A percentile compares a stretch with the other conserved stretches of the same genome.
These are phyloP conservation scores for Ailanthus altissimus DNA, from an alignment of 345 rosid species.

Conservation along the genomic window DNA sequence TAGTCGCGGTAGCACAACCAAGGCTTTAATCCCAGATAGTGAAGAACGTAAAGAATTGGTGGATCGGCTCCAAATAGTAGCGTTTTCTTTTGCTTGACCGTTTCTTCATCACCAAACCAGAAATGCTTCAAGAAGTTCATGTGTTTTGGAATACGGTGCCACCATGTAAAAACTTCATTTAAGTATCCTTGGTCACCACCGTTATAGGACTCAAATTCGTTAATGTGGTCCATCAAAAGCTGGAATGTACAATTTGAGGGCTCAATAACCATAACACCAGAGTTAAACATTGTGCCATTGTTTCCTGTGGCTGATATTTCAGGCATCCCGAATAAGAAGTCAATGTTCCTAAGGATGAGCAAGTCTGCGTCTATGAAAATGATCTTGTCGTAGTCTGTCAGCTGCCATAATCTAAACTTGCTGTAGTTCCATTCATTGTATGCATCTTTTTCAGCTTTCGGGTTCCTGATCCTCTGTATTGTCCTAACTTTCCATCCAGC, in stretches of 20 bases:
- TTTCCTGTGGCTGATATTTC: conserved; percentile 87
- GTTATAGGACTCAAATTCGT: conserved; percentile 83
- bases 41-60: conserved; percentile 81
- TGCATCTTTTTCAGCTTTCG: conserved; percentile 93
- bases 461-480: conserved; percentile 86
- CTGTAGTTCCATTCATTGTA: conserved; percentile 99
- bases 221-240: conserved; percentile 79
- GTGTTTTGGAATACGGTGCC: conserved; percentile 87
- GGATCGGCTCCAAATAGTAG: conserved; percentile 83
- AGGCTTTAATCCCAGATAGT: conserved; percentile 85
- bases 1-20: conserved; percentile 93
- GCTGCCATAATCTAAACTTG: conserved; percentile 94
- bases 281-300: conserved; percentile 81
- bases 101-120: conserved; percentile 84
- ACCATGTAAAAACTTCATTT: conserved; percentile 95
- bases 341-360: conserved; percentile 81
- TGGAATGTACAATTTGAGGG: conserved; percentile 84
- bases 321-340: conserved; percentile 84
- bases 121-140: conserved; percentile 91
- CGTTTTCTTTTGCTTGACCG: conserved; percentile 66
- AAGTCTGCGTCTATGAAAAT: conserved; percentile 93
- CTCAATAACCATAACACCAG: conserved; percentile 89
- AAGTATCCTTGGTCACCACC: conserved; percentile 93
- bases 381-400: conserved; percentile 89
- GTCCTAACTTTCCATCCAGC: conserved; percentile 92